Evolutionary conservation across 164 flowering plant genomes (phyloP).

Genomic region (Vitis cinerea): DNA sequence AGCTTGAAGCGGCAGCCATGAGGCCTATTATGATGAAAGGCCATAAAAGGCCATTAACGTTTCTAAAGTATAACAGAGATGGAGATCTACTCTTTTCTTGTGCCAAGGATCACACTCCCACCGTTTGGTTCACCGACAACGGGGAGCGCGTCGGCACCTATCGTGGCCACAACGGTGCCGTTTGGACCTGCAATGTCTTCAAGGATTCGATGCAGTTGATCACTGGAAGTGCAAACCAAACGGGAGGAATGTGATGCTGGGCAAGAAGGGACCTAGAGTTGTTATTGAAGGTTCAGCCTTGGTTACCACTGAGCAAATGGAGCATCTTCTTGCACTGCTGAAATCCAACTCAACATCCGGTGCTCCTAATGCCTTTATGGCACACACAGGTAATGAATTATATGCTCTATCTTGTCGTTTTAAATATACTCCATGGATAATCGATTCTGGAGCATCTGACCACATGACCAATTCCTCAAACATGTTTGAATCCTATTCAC

Average conservation of each 20-base stretch:
- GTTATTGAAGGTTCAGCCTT: too few species aligned
- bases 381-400: too few species aligned
- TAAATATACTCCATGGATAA: too few species aligned
- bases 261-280: too few species aligned
- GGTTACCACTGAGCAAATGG: too few species aligned
- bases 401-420: too few species aligned
- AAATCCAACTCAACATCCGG: too few species aligned
- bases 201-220: slow-evolving; percentile 71
- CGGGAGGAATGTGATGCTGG: slow-evolving; percentile 18
- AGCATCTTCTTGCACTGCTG: too few species aligned
- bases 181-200: slow-evolving; percentile 90
- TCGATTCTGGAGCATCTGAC: too few species aligned
- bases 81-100: slow-evolving; percentile 95
- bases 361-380: too few species aligned
- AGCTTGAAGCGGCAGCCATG: slow-evolving; percentile 26
- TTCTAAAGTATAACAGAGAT: slow-evolving; percentile 82
- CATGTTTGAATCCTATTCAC: too few species aligned
- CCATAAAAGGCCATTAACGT: slow-evolving; percentile 89
- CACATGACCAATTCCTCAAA: too few species aligned
- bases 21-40: slow-evolving; percentile 97
- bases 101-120: slow-evolving; percentile 87
- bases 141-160: slow-evolving; percentile 93
- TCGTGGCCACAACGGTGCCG: slow-evolving; percentile 90
- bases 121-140: slow-evolving; percentile 90
- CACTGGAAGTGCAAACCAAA: slow-evolving; percentile 87